phyloP scores from a whole-genome alignment of 1,284 basidiomycete species.

The Pterula multifida region DNA sequence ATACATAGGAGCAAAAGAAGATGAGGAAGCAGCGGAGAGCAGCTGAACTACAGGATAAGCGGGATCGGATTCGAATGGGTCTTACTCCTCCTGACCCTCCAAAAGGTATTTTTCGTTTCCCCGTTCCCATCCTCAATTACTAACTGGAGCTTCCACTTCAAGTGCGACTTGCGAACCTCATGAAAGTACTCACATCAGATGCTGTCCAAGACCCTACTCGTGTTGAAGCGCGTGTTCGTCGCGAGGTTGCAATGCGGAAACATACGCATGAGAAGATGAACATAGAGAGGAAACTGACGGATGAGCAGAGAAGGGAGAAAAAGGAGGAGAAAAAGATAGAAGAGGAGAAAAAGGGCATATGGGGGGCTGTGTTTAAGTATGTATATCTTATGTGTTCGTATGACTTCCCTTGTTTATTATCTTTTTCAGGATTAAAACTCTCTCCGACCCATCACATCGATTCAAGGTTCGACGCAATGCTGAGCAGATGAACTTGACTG shows the following conservation, averaged over 20 bases:
- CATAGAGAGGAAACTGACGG: conserved; percentile 79
- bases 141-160: conserved; percentile 10
- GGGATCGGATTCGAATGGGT: conserved; percentile 94
- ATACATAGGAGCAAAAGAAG: conserved; percentile 83
- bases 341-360: conserved; percentile 82
- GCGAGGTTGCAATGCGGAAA: conserved; percentile 86
- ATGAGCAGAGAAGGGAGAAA: conserved; percentile 84
- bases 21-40: conserved; percentile 83
- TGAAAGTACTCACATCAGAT: conserved; percentile 96
- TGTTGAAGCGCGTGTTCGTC: conserved; percentile 88
- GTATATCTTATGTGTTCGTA: conserved; percentile 18
- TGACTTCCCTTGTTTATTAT: conserved; percentile 5
- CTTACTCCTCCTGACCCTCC: conserved; percentile 90
- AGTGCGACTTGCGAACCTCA: conserved; percentile 93
- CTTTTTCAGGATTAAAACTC: conserved; percentile 61
- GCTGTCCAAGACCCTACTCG: conserved; percentile 96
- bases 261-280: conserved; percentile 92
- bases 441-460: conserved; percentile 87
- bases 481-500: conserved; percentile 80
- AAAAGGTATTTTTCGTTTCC: conserved; percentile 50
- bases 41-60: conserved; percentile 88
- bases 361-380: conserved; percentile 83
- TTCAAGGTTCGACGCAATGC: conserved; percentile 97
- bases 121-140: background rate
- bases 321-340: conserved; percentile 72